These are phyloP conservation scores for Nemania diffusa DNA, from an alignment of 2,329 filamentous ascomycete genomes.

Conservation along the genomic window DNA sequence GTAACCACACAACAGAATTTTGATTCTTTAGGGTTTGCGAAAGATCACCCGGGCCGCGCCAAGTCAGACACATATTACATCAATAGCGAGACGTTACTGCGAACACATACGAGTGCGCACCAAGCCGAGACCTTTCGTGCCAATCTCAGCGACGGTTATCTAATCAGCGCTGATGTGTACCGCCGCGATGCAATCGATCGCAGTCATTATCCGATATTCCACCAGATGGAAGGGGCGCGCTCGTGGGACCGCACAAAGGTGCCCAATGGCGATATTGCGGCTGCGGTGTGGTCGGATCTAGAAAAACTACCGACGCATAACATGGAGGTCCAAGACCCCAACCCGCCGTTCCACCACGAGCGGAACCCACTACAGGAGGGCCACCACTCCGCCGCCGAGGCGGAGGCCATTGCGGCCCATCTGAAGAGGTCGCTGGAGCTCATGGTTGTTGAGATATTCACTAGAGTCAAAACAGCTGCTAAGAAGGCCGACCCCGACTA, in stretches of 20 bases:
- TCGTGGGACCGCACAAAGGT: slow-evolving; percentile 81
- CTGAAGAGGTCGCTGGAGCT: slow-evolving; percentile 89
- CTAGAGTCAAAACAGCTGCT: slow-evolving; percentile 75
- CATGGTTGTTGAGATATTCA: slow-evolving; percentile 90
- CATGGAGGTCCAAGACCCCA: slow-evolving; percentile 84
- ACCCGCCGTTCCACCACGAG: slow-evolving; percentile 78
- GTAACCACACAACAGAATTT: slow-evolving; percentile 91
- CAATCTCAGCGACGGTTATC: slow-evolving; percentile 80
- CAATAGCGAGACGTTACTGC: slow-evolving; percentile 82
- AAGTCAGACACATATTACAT: slow-evolving; percentile 96
- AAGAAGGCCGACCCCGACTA: slow-evolving; percentile 60
- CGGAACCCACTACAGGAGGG: slow-evolving; percentile 83
- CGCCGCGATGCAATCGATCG: slow-evolving; percentile 93
- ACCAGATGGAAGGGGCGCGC: slow-evolving; percentile 96
- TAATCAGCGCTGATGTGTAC: slow-evolving; percentile 95
- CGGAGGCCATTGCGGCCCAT: slow-evolving; percentile 83
- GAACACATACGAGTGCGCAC: slow-evolving; percentile 95
- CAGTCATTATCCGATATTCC: slow-evolving; percentile 95
- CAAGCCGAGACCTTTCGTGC: slow-evolving; percentile 83
- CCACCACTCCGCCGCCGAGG: slow-evolving; percentile 79
- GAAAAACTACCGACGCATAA: slow-evolving; percentile 76
- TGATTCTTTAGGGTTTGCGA: slow-evolving; percentile 92
- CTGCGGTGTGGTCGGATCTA: slow-evolving; percentile 76
- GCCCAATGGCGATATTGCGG: slow-evolving; percentile 66
- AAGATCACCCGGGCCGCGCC: slow-evolving; percentile 86